Evolutionary conservation across 2,329 filamentous ascomycete genomes (phyloP).

Genomic region (Ilyonectria mors-panacis): DNA sequence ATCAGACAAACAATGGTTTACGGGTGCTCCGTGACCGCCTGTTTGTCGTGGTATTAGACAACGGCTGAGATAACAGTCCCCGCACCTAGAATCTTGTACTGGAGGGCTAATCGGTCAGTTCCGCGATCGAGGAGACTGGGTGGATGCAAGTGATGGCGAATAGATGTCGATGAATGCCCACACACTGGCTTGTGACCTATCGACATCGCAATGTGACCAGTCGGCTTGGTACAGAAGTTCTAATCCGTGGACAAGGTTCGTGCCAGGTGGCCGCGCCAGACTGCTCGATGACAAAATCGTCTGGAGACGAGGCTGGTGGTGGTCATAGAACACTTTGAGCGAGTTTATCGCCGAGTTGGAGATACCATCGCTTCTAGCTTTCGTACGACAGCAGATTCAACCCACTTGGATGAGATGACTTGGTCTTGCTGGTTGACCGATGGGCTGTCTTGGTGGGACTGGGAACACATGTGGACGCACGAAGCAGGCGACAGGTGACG

Average conservation of each 20-base stretch:
- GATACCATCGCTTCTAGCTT: constrained; percentile 3
- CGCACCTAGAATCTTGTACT: background rate
- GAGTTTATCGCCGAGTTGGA: constrained; percentile 2
- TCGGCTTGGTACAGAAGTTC: background rate
- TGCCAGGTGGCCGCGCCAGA: background rate
- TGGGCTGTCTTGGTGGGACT: background rate
- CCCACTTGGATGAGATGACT: constrained; percentile 19
- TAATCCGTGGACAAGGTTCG: background rate
- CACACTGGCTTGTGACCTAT: background rate
- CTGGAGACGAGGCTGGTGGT: background rate
- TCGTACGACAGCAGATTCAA: background rate
- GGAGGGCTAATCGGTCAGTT: background rate
- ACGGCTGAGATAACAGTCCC: background rate
- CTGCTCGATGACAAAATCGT: background rate
- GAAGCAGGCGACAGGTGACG: constrained; percentile 7
- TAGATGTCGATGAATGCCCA: background rate
- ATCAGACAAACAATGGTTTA: background rate
- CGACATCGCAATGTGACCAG: background rate
- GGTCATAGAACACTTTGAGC: background rate
- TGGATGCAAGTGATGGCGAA: background rate
- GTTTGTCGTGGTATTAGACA: background rate
- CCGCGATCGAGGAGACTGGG: background rate
- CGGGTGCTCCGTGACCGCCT: background rate
- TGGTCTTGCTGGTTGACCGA: constrained; percentile 8
- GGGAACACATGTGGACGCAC: constrained; percentile 6